Conservation (phyloP, 2,329 filamentous ascomycete species). For the Rhytidhysteron rufulum region DNA sequence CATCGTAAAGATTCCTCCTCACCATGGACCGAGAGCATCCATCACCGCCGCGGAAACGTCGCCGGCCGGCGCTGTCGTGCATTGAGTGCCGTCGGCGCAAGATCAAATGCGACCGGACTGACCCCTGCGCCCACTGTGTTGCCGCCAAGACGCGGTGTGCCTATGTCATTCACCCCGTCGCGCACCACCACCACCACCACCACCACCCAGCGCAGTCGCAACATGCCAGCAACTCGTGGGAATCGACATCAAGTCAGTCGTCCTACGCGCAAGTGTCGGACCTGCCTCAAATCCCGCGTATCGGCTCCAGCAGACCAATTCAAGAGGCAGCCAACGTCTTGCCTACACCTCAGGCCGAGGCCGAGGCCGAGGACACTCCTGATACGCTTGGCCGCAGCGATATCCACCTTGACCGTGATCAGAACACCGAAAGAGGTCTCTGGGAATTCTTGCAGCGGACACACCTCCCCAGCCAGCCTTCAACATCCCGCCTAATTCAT, state of each 20-base stretch:
- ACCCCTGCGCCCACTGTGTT: slow-evolving; percentile 9
- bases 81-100: slow-evolving; percentile 8
- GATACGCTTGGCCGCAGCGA: neutral
- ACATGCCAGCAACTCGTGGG: neutral
- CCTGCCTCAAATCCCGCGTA: neutral
- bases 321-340: neutral
- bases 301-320: neutral
- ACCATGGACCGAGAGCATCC: neutral
- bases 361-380: neutral
- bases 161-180: neutral
- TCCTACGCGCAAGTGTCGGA: neutral
- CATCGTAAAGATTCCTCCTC: too few relatives aligned
- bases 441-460: neutral
- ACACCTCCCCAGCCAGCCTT: neutral
- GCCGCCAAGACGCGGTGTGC: slow-evolving; percentile 4
- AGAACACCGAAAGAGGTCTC: neutral
- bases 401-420: neutral
- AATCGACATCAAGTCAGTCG: neutral
- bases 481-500: slow-evolving; percentile 7
- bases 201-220: too few relatives aligned
- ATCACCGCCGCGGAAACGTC: too few relatives aligned
- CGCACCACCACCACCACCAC: neutral
- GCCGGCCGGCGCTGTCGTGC: slow-evolving; percentile 9
- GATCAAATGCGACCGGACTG: slow-evolving; percentile 9
- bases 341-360: neutral